Percentiles rank a stretch among this genome's conserved stretches.
phyloP scores from a whole-genome alignment of 2,329 filamentous ascomycete genomes.

The Eutypa lata region DNA sequence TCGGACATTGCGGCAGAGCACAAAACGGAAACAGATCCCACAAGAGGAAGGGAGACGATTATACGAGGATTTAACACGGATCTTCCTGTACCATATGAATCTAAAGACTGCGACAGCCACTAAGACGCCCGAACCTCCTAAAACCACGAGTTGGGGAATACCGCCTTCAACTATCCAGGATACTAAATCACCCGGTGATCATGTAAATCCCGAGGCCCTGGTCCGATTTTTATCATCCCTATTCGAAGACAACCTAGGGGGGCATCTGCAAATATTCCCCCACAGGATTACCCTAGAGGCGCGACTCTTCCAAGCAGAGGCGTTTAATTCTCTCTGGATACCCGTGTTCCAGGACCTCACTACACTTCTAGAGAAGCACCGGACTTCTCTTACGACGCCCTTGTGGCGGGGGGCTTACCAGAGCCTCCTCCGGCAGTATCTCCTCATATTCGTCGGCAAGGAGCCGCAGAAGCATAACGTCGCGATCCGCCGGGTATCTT shows the following conservation, averaged over 20 bases:
- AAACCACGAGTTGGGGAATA: neutral
- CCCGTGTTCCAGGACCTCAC: slow-evolving; percentile 24
- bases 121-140: neutral
- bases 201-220: slow-evolving; percentile 3
- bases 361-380: slow-evolving; percentile 4
- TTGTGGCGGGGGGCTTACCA: slow-evolving; percentile 23
- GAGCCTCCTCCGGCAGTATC: slow-evolving; percentile 16
- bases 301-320: slow-evolving; percentile 6
- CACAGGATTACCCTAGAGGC: slow-evolving; percentile 14
- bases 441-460: slow-evolving; percentile 17
- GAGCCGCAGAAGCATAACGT: slow-evolving; percentile 8
- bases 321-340: slow-evolving; percentile 26
- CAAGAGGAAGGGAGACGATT: slow-evolving; percentile 4
- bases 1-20: slow-evolving; percentile 4
- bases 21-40: slow-evolving; percentile 4
- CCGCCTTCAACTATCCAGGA: neutral
- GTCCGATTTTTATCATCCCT: slow-evolving; percentile 10
- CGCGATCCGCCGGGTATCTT: slow-evolving; percentile 7
- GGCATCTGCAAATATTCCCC: slow-evolving; percentile 16
- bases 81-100: slow-evolving; percentile 2
- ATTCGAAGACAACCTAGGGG: slow-evolving; percentile 10
- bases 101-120: neutral
- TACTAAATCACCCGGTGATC: neutral
- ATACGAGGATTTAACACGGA: slow-evolving; percentile 9
- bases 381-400: slow-evolving; percentile 6